These are phyloP conservation scores for Zalerion maritima DNA, from an alignment of 495 filamentous ascomycete species.

Conservation along the genomic window DNA sequence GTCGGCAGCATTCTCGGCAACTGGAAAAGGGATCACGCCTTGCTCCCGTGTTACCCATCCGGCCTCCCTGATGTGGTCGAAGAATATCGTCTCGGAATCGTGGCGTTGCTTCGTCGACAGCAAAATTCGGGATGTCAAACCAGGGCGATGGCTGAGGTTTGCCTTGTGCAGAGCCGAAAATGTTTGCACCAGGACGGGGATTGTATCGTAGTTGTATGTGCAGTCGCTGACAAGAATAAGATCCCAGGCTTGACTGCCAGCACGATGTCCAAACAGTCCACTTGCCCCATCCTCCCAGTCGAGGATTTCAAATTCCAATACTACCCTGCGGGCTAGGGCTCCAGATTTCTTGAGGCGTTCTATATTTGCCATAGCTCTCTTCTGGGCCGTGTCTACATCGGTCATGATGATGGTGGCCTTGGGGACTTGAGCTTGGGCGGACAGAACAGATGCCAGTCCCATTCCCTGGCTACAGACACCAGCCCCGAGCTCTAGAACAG, in stretches of 20 bases:
- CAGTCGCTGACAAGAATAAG: conserved; percentile 78
- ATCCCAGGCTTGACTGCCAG: conserved; percentile 38
- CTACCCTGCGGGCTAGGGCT: conserved; percentile 17
- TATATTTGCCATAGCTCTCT: conserved; percentile 30
- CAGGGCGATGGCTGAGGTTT: conserved; percentile 3
- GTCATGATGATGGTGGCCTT: conserved; percentile 50
- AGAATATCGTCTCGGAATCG: conserved; percentile 65
- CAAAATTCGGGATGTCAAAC: conserved; percentile 34
- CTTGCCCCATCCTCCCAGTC: conserved; percentile 50
- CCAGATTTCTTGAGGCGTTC: conserved; percentile 11
- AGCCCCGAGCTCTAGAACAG: conserved; percentile 67
- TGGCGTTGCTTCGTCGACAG: conserved; percentile 78
- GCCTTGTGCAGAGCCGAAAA: conserved; percentile 35
- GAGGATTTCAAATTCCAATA: conserved; percentile 43
- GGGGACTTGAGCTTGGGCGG: conserved; percentile 10
- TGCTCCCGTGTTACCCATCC: conserved; percentile 38
- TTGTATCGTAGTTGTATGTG: conserved; percentile 81
- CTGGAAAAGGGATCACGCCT: conserved; percentile 36
- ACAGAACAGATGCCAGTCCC: conserved; percentile 45
- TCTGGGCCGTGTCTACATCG: conserved; percentile 64
- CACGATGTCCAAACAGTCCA: conserved; percentile 20
- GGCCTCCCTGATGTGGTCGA: conserved; percentile 52
- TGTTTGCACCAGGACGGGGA: conserved; percentile 59
- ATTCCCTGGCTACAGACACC: conserved; percentile 81
- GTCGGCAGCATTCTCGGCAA: too few relatives aligned